phyloP scores from a whole-genome alignment of 371 early-diverging fungal genomes.

The Mucor irregularis region DNA sequence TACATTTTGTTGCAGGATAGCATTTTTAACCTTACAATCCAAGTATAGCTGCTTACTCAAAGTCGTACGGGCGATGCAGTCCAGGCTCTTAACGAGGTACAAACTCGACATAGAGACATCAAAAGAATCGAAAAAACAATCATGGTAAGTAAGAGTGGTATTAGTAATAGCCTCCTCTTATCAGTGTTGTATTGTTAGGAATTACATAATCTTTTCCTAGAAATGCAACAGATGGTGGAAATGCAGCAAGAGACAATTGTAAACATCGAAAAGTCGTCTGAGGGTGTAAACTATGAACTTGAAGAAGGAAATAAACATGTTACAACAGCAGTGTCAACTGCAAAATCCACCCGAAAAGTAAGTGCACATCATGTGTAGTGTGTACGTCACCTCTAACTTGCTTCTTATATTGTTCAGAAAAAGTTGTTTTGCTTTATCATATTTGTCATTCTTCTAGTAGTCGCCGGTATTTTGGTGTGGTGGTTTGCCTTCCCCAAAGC shows the following conservation, averaged over 20 bases:
- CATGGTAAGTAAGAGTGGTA: no score
- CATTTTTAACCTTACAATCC: neutral
- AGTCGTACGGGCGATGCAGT: slow-evolving; percentile 70
- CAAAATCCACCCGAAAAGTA: slow-evolving; percentile 63
- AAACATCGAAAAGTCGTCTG: slow-evolving; percentile 60
- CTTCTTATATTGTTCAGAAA: slow-evolving; percentile 26
- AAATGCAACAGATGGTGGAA: slow-evolving; percentile 78
- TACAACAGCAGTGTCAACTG: slow-evolving; percentile 58
- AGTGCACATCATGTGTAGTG: neutral
- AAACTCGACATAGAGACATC: slow-evolving; percentile 76
- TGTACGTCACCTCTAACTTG: no score
- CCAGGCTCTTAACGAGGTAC: slow-evolving; percentile 72
- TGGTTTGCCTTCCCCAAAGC: slow-evolving; percentile 16
- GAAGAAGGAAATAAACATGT: slow-evolving; percentile 66
- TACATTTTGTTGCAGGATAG: neutral
- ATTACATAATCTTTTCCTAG: slow-evolving; percentile 77
- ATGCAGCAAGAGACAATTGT: slow-evolving; percentile 69
- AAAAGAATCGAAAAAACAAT: slow-evolving; percentile 78
- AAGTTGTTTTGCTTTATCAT: slow-evolving; percentile 51
- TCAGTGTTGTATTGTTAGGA: no score
- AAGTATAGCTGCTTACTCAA: slow-evolving; percentile 41
- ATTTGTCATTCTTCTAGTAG: slow-evolving; percentile 31
- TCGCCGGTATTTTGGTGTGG: slow-evolving; percentile 31
- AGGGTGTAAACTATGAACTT: slow-evolving; percentile 57
- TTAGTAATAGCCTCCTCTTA: no score